Conservation (phyloP, 106 monocot species). For the Vanilla planifolia region DNA sequence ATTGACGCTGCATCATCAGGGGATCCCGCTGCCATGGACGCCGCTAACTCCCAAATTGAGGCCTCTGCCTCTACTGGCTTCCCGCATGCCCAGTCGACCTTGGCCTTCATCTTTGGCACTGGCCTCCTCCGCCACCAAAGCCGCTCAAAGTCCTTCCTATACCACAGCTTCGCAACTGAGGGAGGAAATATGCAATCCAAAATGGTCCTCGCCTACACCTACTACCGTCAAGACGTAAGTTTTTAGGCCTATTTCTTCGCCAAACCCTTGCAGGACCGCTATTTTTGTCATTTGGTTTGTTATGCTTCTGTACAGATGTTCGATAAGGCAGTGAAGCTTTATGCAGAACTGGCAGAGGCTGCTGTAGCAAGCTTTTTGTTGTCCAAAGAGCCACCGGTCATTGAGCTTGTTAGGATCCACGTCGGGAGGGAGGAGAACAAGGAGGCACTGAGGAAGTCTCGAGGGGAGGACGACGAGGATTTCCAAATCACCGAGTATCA, state of each 20-base stretch:
- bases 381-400: conserved; percentile 74
- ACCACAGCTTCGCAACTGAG: conserved; percentile 68
- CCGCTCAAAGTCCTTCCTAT: conserved; percentile 53
- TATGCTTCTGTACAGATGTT: conserved; percentile 40
- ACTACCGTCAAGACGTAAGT: conserved; percentile 77
- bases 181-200: conserved; percentile 82
- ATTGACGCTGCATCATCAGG: conserved; percentile 49
- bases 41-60: conserved; percentile 46
- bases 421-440: conserved; percentile 87
- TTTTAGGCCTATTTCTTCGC: background rate
- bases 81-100: conserved; percentile 70
- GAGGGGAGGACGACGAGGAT: conserved; percentile 87
- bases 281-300: background rate
- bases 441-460: conserved; percentile 63
- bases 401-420: conserved; percentile 73
- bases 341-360: conserved; percentile 84
- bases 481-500: conserved; percentile 93
- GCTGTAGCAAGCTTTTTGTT: conserved; percentile 82
- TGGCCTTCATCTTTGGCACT: conserved; percentile 52
- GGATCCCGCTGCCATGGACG: conserved; percentile 36
- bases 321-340: conserved; percentile 76
- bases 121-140: conserved; percentile 39
- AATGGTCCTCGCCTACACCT: conserved; percentile 88
- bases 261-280: background rate
- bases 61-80: conserved; percentile 42